Conservation (phyloP, 208 protist genomes). For the Leishmania gerbilli region DNA sequence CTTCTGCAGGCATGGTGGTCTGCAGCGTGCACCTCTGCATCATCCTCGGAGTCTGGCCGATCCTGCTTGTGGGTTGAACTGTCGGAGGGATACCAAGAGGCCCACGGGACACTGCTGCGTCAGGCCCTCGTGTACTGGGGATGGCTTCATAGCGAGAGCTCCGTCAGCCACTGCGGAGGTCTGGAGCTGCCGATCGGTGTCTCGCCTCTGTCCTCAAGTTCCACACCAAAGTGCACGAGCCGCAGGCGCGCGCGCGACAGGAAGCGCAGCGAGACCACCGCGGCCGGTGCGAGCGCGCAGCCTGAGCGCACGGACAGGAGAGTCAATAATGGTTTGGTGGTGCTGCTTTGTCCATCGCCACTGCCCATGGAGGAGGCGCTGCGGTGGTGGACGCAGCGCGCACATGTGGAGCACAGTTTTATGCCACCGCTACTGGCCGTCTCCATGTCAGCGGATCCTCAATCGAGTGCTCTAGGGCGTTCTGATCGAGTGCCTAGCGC, state of each 20-base stretch:
- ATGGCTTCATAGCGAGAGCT: constrained; percentile 10
- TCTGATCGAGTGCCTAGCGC: not conserved
- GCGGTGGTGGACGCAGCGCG: constrained; percentile 56
- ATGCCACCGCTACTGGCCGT: constrained; percentile 65
- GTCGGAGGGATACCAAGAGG: constrained; percentile 14
- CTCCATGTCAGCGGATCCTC: constrained; percentile 19
- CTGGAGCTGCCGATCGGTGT: not conserved
- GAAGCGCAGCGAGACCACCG: not conserved
- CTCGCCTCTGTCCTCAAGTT: not conserved
- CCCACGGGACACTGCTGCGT: constrained; percentile 20
- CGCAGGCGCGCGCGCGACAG: constrained; percentile 1
- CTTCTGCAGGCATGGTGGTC: constrained; percentile 10
- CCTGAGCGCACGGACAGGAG: not conserved
- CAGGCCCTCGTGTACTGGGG: constrained; percentile 33
- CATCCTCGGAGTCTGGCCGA: not conserved
- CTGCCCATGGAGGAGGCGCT: constrained; percentile 37
- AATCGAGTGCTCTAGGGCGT: not conserved
- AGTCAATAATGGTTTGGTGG: constrained; percentile 23
- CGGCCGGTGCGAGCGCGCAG: not conserved
- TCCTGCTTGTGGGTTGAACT: constrained; percentile 33
- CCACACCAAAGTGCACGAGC: constrained; percentile 11
- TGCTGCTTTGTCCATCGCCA: constrained; percentile 32
- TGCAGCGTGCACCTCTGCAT: not conserved
- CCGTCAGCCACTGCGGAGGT: not conserved
- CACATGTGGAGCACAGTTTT: constrained; percentile 64